Percentiles rank a stretch among this genome's conserved stretches.
phyloP scores from a whole-genome alignment of 768 basidiomycete species.

The Suillus cothurnatus region DNA sequence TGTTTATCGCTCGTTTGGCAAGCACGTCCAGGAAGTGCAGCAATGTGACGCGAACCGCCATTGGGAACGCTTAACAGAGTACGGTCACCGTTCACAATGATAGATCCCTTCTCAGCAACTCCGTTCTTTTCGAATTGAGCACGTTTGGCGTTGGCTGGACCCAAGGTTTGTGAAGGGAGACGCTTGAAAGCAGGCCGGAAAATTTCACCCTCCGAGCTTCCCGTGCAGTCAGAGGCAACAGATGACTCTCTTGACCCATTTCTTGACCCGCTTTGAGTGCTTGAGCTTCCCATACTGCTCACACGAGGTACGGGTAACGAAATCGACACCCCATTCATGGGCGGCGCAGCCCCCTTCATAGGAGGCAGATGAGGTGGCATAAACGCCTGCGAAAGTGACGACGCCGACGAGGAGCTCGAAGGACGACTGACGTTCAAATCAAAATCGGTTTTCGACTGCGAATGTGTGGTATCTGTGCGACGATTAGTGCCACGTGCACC shows the following conservation, averaged over 20 bases:
- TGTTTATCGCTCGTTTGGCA: constrained; percentile 18
- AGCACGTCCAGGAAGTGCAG: constrained; percentile 33
- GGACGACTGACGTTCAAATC: constrained; percentile 35
- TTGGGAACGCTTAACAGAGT: constrained; percentile 18
- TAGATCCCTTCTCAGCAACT: constrained; percentile 22
- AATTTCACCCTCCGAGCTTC: constrained; percentile 34
- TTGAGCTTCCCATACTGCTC: constrained; percentile 13
- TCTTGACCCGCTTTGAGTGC: constrained; percentile 26
- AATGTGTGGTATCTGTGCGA: not conserved
- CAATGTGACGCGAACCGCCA: constrained; percentile 26
- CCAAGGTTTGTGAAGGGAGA: constrained; percentile 73
- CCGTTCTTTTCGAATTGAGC: constrained; percentile 42
- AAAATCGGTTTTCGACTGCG: constrained; percentile 16
- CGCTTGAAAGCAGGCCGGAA: constrained; percentile 71
- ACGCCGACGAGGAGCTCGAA: constrained; percentile 39
- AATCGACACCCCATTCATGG: constrained; percentile 31
- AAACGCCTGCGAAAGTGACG: constrained; percentile 46
- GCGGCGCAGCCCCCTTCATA: constrained; percentile 23
- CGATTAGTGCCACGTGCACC: constrained; percentile 9
- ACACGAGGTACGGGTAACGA: constrained; percentile 36
- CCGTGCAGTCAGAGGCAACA: constrained; percentile 34
- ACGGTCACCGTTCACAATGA: not conserved
- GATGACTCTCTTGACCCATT: constrained; percentile 34
- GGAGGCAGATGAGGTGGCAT: constrained; percentile 16
- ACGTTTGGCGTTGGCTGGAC: constrained; percentile 57